Evolutionary conservation across 352 stramenopile species (phyloP).

Genomic region (Phytophthora aleatoria): DNA sequence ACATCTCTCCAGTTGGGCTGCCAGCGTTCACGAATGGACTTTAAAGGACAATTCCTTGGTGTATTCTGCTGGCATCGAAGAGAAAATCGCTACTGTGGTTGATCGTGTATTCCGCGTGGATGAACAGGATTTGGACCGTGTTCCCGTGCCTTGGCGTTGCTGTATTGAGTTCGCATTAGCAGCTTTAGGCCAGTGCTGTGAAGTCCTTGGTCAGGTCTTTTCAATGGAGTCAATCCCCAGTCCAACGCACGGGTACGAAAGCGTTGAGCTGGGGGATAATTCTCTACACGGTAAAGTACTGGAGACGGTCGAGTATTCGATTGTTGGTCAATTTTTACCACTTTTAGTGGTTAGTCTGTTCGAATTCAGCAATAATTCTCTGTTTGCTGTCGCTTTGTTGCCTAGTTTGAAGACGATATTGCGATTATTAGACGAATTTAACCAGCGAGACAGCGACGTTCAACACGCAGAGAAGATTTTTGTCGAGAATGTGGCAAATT

Average conservation of each 20-base stretch:
- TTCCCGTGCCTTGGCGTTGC: constrained; percentile 50
- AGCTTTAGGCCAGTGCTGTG: constrained; percentile 34
- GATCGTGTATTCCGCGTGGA: constrained; percentile 48
- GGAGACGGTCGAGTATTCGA: constrained; percentile 39
- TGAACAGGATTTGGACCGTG: constrained; percentile 16
- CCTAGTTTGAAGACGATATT: constrained; percentile 51
- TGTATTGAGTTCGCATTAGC: constrained; percentile 51
- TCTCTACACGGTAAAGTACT: constrained; percentile 16
- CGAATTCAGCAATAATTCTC: constrained; percentile 57
- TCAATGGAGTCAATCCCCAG: constrained; percentile 34
- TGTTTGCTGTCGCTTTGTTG: constrained; percentile 59
- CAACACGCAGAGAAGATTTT: constrained; percentile 34
- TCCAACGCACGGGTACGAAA: constrained; percentile 27
- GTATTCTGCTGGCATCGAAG: constrained; percentile 6
- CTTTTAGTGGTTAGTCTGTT: constrained; percentile 59
- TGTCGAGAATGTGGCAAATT: constrained; percentile 27
- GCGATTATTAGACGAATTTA: constrained; percentile 52
- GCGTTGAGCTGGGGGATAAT: background rate
- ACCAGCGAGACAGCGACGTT: constrained; percentile 25
- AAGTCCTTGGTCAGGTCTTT: constrained; percentile 38
- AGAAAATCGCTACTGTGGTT: constrained; percentile 29
- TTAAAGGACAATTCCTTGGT: constrained; percentile 1
- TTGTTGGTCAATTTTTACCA: constrained; percentile 64
- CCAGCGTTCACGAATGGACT: constrained; percentile 27
- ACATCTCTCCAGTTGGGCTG: constrained; percentile 70